Conservation (phyloP, 495 filamentous ascomycete genomes). For the Aspergillus avenaceus region DNA sequence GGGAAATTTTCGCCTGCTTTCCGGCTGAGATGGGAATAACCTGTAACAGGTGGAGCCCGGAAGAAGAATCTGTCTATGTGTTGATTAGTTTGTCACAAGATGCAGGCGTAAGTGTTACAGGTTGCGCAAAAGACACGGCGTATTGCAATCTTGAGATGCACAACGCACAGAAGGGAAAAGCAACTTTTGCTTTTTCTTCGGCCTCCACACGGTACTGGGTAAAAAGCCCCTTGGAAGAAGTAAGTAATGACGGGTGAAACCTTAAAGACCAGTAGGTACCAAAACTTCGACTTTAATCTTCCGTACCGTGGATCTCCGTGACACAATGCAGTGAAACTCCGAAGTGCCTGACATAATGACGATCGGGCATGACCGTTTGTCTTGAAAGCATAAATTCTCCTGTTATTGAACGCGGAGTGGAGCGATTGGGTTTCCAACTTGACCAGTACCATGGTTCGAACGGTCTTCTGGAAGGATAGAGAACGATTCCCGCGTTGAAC, state of each 20-base stretch:
- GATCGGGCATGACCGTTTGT: slow-evolving; percentile 1
- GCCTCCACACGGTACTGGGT: background rate
- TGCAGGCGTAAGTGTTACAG: background rate
- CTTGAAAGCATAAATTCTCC: background rate
- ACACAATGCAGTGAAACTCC: background rate
- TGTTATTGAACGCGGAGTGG: background rate
- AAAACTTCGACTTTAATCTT: background rate
- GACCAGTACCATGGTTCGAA: slow-evolving; percentile 2
- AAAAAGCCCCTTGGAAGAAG: background rate
- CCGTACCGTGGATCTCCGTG: background rate
- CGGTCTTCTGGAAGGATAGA: background rate
- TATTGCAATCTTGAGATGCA: background rate
- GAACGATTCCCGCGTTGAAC: slow-evolving; percentile 13
- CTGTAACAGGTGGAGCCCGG: too few species aligned
- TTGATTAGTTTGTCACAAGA: too few species aligned
- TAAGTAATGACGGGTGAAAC: background rate
- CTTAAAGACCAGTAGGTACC: background rate
- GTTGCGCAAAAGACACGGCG: background rate
- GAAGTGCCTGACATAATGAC: background rate
- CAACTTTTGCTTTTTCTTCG: background rate
- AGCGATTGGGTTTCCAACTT: slow-evolving; percentile 13
- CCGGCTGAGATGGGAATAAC: too few species aligned
- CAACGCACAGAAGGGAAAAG: background rate
- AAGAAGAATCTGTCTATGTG: too few species aligned
- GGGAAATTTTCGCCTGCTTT: too few species aligned